phyloP scores from a whole-genome alignment of 495 filamentous ascomycete species.

The Glonium stellatum region DNA sequence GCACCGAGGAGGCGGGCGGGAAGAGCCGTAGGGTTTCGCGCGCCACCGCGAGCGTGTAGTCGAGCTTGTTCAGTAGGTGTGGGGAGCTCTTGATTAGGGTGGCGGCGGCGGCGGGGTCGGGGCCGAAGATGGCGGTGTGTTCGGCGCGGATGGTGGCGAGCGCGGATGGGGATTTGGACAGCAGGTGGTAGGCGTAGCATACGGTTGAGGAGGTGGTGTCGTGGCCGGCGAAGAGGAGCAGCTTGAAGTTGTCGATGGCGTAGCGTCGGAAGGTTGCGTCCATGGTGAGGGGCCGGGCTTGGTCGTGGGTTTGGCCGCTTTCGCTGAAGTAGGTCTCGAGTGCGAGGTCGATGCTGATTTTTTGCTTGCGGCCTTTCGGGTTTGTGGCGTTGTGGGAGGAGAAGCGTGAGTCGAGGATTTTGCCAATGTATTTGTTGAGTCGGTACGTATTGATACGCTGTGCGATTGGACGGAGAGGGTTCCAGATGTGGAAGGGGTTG shows the following conservation, averaged over 20 bases:
- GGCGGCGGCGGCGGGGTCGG: conserved; percentile 10
- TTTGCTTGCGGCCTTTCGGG: conserved; percentile 5
- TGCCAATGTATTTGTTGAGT: conserved; percentile 19
- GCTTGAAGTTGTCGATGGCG: conserved; percentile 31
- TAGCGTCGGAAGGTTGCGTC: conserved; percentile 28
- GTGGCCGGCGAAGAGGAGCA: conserved; percentile 43
- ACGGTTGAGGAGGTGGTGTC: conserved; percentile 41
- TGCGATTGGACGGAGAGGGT: conserved; percentile 11
- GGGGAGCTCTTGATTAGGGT: conserved; percentile 12
- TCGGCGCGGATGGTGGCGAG: conserved; percentile 35
- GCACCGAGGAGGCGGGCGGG: conserved; percentile 26
- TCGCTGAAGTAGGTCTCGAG: conserved; percentile 25
- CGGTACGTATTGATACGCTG: conserved; percentile 12
- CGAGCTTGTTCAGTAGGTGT: conserved; percentile 28
- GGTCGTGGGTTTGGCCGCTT: conserved; percentile 2
- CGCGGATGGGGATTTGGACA: conserved; percentile 34
- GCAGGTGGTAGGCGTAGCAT: conserved; percentile 37
- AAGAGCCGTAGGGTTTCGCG: conserved; percentile 30
- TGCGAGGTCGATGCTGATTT: conserved; percentile 23
- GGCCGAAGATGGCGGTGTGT: conserved; percentile 36
- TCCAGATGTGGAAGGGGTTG: conserved; percentile 16
- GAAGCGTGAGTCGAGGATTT: conserved; percentile 22
- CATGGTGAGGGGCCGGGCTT: conserved; percentile 10
- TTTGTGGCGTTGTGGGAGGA: conserved; percentile 1
- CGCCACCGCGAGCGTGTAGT: conserved; percentile 31